Evolutionary conservation across 345 rosid genomes (phyloP).

Genomic region (Hypericum perforatum): DNA sequence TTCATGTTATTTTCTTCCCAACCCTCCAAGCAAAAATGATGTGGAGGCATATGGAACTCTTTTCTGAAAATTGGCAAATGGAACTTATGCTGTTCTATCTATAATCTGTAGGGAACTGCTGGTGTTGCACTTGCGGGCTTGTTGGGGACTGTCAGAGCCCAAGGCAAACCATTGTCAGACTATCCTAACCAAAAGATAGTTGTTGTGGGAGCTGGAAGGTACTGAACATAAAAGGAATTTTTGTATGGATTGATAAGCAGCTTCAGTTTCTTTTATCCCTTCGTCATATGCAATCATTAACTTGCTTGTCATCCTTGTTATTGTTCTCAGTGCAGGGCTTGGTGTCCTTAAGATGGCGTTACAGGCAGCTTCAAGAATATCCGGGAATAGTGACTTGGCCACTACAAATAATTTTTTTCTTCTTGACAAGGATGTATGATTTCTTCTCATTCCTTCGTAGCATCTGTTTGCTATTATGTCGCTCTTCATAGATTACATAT

Average conservation of each 20-base stretch:
- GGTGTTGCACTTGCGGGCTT: conserved; percentile 98
- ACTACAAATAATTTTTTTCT: conserved; percentile 52
- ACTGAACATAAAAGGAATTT: conserved; percentile 13
- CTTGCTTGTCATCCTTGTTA: conserved; percentile 11
- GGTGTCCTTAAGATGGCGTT: conserved; percentile 78
- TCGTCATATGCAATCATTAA: conserved; percentile 7
- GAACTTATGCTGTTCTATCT: conserved; percentile 9
- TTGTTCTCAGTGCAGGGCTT: conserved; percentile 84
- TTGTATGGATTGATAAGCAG: background rate
- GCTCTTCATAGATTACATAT: background rate
- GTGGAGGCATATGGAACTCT: no score
- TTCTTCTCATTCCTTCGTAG: conserved; percentile 1
- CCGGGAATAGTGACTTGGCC: conserved; percentile 47
- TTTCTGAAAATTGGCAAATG: background rate
- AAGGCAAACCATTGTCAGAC: conserved; percentile 74
- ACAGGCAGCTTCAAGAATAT: conserved; percentile 69
- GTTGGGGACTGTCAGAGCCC: conserved; percentile 87
- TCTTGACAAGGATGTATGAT: conserved; percentile 80
- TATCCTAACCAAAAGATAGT: conserved; percentile 92
- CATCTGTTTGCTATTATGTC: conserved; percentile 3
- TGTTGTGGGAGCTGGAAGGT: conserved; percentile 99
- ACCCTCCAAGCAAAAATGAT: no score
- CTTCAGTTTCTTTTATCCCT: background rate
- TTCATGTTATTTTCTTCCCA: no score
- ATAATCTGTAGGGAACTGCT: conserved; percentile 76